These are phyloP conservation scores for Solanum hybrid DNA, from an alignment of 305 asterid species.

Conservation along the genomic window DNA sequence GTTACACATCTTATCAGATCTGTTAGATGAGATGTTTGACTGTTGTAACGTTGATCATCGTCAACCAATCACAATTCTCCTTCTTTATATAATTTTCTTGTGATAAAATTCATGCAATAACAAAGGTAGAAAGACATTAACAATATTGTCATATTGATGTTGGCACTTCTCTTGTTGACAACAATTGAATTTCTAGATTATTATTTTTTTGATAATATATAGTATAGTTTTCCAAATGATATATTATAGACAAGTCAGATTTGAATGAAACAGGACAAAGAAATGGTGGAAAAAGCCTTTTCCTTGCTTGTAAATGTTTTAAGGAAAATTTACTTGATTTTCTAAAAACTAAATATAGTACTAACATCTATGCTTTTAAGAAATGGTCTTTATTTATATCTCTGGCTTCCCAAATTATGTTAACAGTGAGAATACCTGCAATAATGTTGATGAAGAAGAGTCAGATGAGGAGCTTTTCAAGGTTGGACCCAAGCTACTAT, in stretches of 20 bases:
- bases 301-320: neutral
- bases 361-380: neutral
- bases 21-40: neutral
- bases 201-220: neutral
- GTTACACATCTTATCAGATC: neutral
- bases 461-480: constrained; percentile 41
- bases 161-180: neutral
- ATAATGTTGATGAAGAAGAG: constrained; percentile 31
- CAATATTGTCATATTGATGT: neutral
- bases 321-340: neutral
- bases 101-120: neutral
- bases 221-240: neutral
- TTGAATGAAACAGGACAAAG: neutral
- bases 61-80: neutral
- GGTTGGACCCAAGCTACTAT: constrained; percentile 46
- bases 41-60: neutral
- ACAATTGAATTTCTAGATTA: neutral
- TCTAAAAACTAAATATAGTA: neutral
- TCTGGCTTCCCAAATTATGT: constrained; percentile 5
- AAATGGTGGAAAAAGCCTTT: neutral
- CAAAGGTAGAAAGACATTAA: neutral
- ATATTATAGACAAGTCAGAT: neutral
- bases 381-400: neutral
- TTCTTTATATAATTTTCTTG: neutral
- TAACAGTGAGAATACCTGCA: constrained; percentile 38